Base-by-base conservation (phyloP, 306 rosid species). In the Macrotyloma uniflorum region DNA sequence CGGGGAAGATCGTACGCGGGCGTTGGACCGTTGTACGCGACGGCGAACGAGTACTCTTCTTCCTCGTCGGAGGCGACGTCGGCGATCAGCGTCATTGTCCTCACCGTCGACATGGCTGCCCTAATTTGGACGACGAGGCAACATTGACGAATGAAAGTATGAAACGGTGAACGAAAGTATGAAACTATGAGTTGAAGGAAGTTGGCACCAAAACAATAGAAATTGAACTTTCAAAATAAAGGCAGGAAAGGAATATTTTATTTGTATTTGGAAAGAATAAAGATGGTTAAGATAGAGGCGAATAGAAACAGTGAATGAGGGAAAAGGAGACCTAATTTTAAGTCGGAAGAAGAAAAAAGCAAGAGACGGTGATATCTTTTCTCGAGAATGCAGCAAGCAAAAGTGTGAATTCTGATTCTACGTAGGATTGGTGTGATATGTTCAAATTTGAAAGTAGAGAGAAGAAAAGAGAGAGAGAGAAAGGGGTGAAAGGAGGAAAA, bases 11-110 rank as follows among this genome's bases (percentile, higher is more conserved):
- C 90, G 81, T 89, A 92, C 19, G 77, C 47, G 53, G 90, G 88
- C 23, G 92, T 92, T 11, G 98, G 92, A 26, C 97, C 97, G 13
- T 65, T 84, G 67, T 94, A 94, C 79, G 90, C 94, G 16, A 85
- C 86, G 23, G 95, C 97, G 64, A 90, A 86, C n/a, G 96, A 90
- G 70, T 92, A 92, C 59, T 80, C 84, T 4, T 74, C 62, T 13
- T 66, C 88, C 2, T 80, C 87, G 5, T 46, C 83, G 6, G 45
- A 16, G 67, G 12, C 3, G 13, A 9, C 50, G 4, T 71, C 88
- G 10, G 74, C 82, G 68, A 70, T 67, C 19, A 57, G 59, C 49
- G 90, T 77, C 64, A 87, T 68, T 18, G 85, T 76, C 70, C 45
- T 86, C 46, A 62, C 86, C 68, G 90, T 85, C 70, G 92, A 87